Conservation (phyloP, 345 rosid genomes). For the Anastatica hierochuntica region DNA sequence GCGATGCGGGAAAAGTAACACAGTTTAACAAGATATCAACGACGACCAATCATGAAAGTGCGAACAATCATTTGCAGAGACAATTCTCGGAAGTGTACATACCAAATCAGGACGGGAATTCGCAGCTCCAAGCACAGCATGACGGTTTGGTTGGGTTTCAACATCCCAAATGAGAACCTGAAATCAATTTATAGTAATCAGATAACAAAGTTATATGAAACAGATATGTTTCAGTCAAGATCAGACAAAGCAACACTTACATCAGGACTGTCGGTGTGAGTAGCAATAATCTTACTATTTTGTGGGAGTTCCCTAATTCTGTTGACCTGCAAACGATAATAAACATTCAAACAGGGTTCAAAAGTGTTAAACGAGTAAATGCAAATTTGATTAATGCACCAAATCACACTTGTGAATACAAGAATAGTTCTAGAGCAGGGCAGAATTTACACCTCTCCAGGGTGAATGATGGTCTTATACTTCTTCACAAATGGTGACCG, state of each 20-base stretch:
- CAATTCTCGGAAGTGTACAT: not conserved
- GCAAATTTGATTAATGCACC: too few species aligned
- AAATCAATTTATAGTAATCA: slow-evolving; percentile 11
- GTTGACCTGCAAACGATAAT: slow-evolving; percentile 57
- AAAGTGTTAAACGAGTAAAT: too few species aligned
- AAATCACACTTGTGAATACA: too few species aligned
- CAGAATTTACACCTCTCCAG: slow-evolving; percentile 72
- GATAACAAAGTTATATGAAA: not conserved
- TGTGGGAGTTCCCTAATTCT: slow-evolving; percentile 97
- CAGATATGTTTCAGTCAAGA: not conserved
- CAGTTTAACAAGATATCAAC: not conserved
- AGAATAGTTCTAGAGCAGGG: not conserved
- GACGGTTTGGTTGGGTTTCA: slow-evolving; percentile 97
- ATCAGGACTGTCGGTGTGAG: slow-evolving; percentile 99
- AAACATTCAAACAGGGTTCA: not conserved
- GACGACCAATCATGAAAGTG: not conserved
- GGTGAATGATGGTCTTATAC: slow-evolving; percentile 97
- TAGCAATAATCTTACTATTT: slow-evolving; percentile 85
- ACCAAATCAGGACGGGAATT: slow-evolving; percentile 97
- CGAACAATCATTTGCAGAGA: not conserved
- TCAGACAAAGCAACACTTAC: slow-evolving; percentile 30
- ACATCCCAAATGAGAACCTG: slow-evolving; percentile 99
- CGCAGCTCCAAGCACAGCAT: slow-evolving; percentile 93
- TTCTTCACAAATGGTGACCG: slow-evolving; percentile 98
- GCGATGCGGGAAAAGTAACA: not conserved